Evolutionary conservation across 164 flowering plant genomes (phyloP).

Genomic region (Piper betle): DNA sequence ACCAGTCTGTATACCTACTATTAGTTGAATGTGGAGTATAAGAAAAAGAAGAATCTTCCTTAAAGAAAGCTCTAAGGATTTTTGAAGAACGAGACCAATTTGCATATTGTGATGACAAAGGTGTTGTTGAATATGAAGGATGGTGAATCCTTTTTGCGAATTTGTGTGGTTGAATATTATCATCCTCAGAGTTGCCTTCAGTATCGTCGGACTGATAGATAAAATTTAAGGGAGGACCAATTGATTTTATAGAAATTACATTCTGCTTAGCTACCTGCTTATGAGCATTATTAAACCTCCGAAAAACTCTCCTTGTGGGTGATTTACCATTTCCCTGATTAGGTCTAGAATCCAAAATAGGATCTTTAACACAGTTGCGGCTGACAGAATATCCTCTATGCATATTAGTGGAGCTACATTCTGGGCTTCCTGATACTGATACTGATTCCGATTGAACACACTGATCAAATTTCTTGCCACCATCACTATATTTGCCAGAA

Average conservation of each 20-base stretch:
- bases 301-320: slow-evolving; percentile 21
- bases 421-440: slow-evolving; percentile 28
- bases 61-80: slow-evolving; percentile 27
- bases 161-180: slow-evolving; percentile 11
- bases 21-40: slow-evolving; percentile 80
- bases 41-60: slow-evolving; percentile 50
- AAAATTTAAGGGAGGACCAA: slow-evolving; percentile 24
- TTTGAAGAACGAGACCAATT: slow-evolving; percentile 39
- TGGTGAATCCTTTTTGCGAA: slow-evolving; percentile 5
- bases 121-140: slow-evolving; percentile 27
- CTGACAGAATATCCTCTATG: slow-evolving; percentile 37
- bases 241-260: slow-evolving; percentile 9
- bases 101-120: slow-evolving; percentile 36
- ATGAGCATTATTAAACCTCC: slow-evolving; percentile 11
- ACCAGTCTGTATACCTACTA: slow-evolving; percentile 25
- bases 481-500: slow-evolving; percentile 37
- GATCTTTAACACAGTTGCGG: slow-evolving; percentile 29
- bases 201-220: slow-evolving; percentile 69
- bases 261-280: slow-evolving; percentile 16
- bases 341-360: slow-evolving; percentile 28
- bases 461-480: slow-evolving; percentile 18
- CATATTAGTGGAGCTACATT: slow-evolving; percentile 47
- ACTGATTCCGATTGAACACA: slow-evolving; percentile 18
- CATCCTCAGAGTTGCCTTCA: slow-evolving; percentile 58
- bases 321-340: slow-evolving; percentile 32